These are phyloP conservation scores for Sarocladiaceae sp. DNA, from an alignment of 2,329 filamentous ascomycete genomes.

Conservation along the genomic window DNA sequence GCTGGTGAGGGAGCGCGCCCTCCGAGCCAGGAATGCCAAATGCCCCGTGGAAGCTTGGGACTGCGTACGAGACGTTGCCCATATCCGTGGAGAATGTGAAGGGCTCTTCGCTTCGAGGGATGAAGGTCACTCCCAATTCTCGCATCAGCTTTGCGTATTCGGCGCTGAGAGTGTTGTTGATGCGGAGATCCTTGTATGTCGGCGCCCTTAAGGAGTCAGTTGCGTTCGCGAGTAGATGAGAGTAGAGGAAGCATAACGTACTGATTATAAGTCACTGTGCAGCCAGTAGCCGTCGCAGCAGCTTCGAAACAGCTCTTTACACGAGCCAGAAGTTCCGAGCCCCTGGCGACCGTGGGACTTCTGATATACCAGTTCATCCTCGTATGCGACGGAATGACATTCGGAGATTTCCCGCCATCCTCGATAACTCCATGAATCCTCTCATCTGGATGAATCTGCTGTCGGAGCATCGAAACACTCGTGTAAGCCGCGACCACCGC, in stretches of 20 bases:
- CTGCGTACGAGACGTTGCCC: slow-evolving; percentile 42
- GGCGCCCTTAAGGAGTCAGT: slow-evolving; percentile 8
- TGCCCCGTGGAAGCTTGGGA: slow-evolving; percentile 41
- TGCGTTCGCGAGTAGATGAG: not conserved
- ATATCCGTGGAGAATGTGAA: slow-evolving; percentile 40
- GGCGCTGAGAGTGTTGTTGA: slow-evolving; percentile 37
- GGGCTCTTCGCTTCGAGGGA: slow-evolving; percentile 27
- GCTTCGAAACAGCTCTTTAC: slow-evolving; percentile 31
- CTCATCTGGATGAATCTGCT: slow-evolving; percentile 42
- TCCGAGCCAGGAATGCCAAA: slow-evolving; percentile 35
- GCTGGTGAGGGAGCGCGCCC: slow-evolving; percentile 31
- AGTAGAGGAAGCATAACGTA: slow-evolving; percentile 11
- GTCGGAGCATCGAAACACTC: slow-evolving; percentile 38
- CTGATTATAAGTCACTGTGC: slow-evolving; percentile 25
- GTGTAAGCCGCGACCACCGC: slow-evolving; percentile 35
- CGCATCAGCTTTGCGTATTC: slow-evolving; percentile 38
- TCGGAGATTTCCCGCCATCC: slow-evolving; percentile 27
- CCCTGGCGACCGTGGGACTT: slow-evolving; percentile 3
- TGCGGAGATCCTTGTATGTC: slow-evolving; percentile 38
- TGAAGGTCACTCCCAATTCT: slow-evolving; percentile 27
- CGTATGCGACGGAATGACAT: slow-evolving; percentile 17
- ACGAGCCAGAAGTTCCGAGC: slow-evolving; percentile 10
- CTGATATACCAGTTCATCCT: slow-evolving; percentile 9
- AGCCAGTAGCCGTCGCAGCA: slow-evolving; percentile 27
- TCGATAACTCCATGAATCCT: slow-evolving; percentile 45